Evolutionary conservation across 306 rosid species (phyloP), one percentile per base, ranked within the genome.

Genomic region (Citrullus amarus): DNA sequence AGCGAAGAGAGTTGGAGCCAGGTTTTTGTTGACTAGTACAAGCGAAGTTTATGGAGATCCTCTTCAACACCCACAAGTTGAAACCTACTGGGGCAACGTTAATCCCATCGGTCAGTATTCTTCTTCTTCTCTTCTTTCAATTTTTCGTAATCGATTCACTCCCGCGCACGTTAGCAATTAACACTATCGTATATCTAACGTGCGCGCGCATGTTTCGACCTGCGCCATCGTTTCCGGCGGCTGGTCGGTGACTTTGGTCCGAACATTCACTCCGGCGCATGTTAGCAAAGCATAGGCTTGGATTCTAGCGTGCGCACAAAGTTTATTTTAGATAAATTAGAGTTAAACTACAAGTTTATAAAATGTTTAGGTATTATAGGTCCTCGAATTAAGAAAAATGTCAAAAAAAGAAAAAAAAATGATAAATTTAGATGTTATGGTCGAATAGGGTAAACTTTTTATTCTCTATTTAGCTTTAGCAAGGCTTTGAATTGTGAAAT

Each of bases 21-120:
- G 97, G 76, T 95, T 95, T 79, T 80, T 95, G 88, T 81, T 95
- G 30, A 95, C 99, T 2, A 95, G 99, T 82, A 95, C 99, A 61
- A 92, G 97, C 62, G 99, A 95, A 87, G 99, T 95, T 36, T 95
- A 95, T 79, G 99, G 99, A 9, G 99, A 95, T 85, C 99, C 99
- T 79, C 89, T 95, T 73, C 93, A 95, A 78, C 99, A 95, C 32
- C 99, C 99, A 68, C 99, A 95, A 88, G 93, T 91, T 76, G 99
- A 95, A 79, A 95, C 97, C 15, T 95, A 95, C 81, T 95, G 99
- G 99, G 99, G 99, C 81, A 95, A 95, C 89, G 99, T 95, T 80
- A 95, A 95, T 86, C 99, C 99, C 20, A 95, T 95, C 74, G 99
- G 99, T 95, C 0, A 5, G 91, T 84, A 57, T n/a, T 3, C 44